Conservation (phyloP, 2,329 filamentous ascomycete genomes). For the Penicillium palitans region DNA sequence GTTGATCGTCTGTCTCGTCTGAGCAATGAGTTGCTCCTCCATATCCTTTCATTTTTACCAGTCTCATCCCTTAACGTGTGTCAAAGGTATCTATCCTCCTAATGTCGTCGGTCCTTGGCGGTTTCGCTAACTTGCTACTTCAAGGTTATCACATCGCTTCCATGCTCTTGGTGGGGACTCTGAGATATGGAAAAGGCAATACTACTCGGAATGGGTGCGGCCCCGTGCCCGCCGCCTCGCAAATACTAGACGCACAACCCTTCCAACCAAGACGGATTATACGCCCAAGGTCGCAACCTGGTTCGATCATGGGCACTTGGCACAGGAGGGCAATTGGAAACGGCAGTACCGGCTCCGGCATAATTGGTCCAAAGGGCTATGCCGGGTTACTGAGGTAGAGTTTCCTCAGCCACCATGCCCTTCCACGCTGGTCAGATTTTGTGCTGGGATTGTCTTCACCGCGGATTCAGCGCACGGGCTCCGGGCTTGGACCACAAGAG, state of each 20-base stretch:
- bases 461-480: constrained; percentile 69
- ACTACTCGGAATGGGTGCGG: constrained; percentile 82
- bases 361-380: constrained; percentile 85
- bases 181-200: constrained; percentile 87
- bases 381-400: constrained; percentile 74
- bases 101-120: not conserved
- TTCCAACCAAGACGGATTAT: constrained; percentile 48
- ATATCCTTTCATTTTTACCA: constrained; percentile 76
- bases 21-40: constrained; percentile 84
- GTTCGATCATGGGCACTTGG: constrained; percentile 60
- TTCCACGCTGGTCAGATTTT: constrained; percentile 71
- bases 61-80: constrained; percentile 66
- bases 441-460: constrained; percentile 75
- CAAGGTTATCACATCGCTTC: constrained; percentile 66
- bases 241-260: constrained; percentile 55
- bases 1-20: constrained; percentile 68
- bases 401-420: constrained; percentile 59
- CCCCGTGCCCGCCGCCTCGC: constrained; percentile 76
- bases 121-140: constrained; percentile 2
- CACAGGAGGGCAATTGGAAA: constrained; percentile 73
- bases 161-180: constrained; percentile 72
- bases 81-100: constrained; percentile 52
- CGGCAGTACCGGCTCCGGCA: constrained; percentile 81
- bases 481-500: constrained; percentile 73
- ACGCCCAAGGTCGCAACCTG: constrained; percentile 60